Conservation (phyloP, 129 eudicot genomes). For the Apium graveolens region DNA sequence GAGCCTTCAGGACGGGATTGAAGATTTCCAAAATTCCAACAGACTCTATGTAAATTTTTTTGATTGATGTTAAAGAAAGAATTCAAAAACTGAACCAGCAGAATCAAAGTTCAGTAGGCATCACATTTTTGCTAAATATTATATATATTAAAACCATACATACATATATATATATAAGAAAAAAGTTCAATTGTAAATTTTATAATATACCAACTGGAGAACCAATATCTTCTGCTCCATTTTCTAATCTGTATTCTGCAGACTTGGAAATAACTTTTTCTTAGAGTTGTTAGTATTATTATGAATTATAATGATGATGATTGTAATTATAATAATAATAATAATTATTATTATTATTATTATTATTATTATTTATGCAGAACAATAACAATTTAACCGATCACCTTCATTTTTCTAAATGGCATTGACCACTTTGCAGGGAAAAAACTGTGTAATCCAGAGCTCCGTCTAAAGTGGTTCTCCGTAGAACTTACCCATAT, state of each 20-base stretch:
- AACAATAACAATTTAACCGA: too few species aligned
- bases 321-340: too few species aligned
- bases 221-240: neutral
- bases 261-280: too few species aligned
- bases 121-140: neutral
- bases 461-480: too few species aligned
- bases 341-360: too few species aligned
- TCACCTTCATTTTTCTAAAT: neutral
- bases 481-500: neutral
- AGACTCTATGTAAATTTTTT: neutral
- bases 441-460: neutral
- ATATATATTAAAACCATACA: neutral
- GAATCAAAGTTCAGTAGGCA: neutral
- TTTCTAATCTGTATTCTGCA: neutral
- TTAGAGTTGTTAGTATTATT: too few species aligned
- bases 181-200: too few species aligned
- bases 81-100: neutral
- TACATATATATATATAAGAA: too few species aligned
- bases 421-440: too few species aligned
- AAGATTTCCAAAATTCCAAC: neutral
- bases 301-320: too few species aligned
- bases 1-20: neutral
- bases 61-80: neutral
- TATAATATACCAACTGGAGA: neutral
- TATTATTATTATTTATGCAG: too few species aligned